Percentiles rank a stretch among this genome's conserved stretches.
These are phyloP conservation scores for Rhizopus stolonifer DNA, from an alignment of 371 early-diverging fungal genomes.

Conservation along the genomic window DNA sequence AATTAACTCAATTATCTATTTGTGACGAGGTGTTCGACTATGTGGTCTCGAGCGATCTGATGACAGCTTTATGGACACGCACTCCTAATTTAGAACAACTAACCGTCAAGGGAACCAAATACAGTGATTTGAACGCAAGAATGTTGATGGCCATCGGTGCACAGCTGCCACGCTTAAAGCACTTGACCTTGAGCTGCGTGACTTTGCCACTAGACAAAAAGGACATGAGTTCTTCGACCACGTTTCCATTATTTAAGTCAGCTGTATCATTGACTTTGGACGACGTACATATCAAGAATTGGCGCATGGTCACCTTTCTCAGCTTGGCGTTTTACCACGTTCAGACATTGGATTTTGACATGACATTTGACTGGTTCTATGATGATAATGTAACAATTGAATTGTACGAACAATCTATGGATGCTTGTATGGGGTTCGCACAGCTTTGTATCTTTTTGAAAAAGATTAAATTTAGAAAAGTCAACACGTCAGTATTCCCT, in stretches of 20 bases:
- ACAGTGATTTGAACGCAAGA: constrained; percentile 13
- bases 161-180: constrained; percentile 17
- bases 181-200: constrained; percentile 18
- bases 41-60: constrained; percentile 8
- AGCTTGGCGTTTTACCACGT: constrained; percentile 28
- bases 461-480: constrained; percentile 19
- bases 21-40: constrained; percentile 12
- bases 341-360: constrained; percentile 22
- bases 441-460: constrained; percentile 25
- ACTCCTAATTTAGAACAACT: constrained; percentile 19
- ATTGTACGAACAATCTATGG: constrained; percentile 22
- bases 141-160: constrained; percentile 26
- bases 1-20: constrained; percentile 22
- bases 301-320: constrained; percentile 24
- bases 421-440: constrained; percentile 30
- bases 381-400: constrained; percentile 24
- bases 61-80: constrained; percentile 17
- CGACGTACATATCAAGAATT: constrained; percentile 23
- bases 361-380: constrained; percentile 31
- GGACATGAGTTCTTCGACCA: constrained; percentile 19
- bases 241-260: constrained; percentile 19
- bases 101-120: constrained; percentile 10
- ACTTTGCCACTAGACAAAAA: constrained; percentile 18
- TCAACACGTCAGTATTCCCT: constrained; percentile 23
- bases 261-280: constrained; percentile 15